Evolutionary conservation across 2,329 filamentous ascomycete species (phyloP).

Genomic region (Elsinoe australis): DNA sequence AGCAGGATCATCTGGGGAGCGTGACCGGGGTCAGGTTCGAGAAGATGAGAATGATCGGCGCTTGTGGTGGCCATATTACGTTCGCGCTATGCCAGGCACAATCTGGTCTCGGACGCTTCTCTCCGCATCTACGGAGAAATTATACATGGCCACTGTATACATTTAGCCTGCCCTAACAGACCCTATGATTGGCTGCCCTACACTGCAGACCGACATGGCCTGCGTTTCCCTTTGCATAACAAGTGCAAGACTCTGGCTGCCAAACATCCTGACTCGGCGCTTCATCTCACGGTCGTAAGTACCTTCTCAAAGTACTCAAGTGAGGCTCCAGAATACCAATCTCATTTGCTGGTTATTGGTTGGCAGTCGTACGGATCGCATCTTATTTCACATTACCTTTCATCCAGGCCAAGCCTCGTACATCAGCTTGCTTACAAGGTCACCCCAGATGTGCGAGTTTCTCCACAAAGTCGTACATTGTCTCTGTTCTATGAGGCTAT

Average conservation of each 20-base stretch:
- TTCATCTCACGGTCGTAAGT: background rate
- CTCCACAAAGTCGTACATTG: too few relatives aligned
- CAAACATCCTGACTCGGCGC: conserved; percentile 1
- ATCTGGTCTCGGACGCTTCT: conserved; percentile 7
- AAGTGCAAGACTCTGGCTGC: background rate
- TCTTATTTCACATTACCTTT: background rate
- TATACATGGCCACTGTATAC: conserved; percentile 5
- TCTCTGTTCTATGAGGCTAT: too few relatives aligned
- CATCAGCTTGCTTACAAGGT: background rate
- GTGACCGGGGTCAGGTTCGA: conserved; percentile 10
- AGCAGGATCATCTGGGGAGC: conserved; percentile 9
- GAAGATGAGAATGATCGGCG: conserved; percentile 5
- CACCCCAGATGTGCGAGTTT: too few relatives aligned
- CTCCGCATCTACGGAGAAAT: conserved; percentile 14
- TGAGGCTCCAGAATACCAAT: background rate
- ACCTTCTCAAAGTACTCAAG: conserved; percentile 15
- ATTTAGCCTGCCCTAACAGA: conserved; percentile 10
- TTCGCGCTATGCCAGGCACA: conserved; percentile 5
- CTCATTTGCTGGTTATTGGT: background rate
- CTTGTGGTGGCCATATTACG: conserved; percentile 9
- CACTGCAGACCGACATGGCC: too few relatives aligned
- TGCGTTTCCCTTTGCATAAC: too few relatives aligned
- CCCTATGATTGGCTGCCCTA: conserved; percentile 1
- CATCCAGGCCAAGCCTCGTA: conserved; percentile 1
- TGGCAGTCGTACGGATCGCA: background rate